Conservation (phyloP, 2,329 filamentous ascomycete species). For the Neonectria sp. region DNA sequence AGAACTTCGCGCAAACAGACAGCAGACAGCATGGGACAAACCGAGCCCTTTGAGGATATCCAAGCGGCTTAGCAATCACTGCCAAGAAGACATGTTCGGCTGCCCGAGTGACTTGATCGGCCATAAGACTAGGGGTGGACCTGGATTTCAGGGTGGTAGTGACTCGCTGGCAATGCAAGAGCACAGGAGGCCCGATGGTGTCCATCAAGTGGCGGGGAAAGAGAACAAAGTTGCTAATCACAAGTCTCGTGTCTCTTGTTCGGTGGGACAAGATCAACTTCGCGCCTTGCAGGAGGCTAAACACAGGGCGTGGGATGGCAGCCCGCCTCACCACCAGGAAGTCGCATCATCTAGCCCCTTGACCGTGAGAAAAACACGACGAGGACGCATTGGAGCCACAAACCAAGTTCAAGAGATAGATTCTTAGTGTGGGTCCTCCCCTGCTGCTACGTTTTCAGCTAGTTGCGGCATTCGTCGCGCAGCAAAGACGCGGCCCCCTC, state of each 20-base stretch:
- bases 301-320: constrained; percentile 31
- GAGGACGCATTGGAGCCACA: constrained; percentile 13
- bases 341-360: constrained; percentile 28
- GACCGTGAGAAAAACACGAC: constrained; percentile 39
- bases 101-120: constrained; percentile 45
- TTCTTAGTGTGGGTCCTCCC: constrained; percentile 18
- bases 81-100: constrained; percentile 36
- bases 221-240: constrained; percentile 33
- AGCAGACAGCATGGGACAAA: constrained; percentile 43
- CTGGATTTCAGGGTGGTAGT: constrained; percentile 27
- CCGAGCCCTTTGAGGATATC: constrained; percentile 66
- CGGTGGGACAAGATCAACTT: constrained; percentile 1
- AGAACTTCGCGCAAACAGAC: constrained; percentile 50
- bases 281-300: constrained; percentile 24
- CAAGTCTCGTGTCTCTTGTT: neutral
- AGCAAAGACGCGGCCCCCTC: constrained; percentile 35
- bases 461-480: constrained; percentile 28
- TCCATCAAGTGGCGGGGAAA: constrained; percentile 30
- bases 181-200: constrained; percentile 45
- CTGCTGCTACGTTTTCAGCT: constrained; percentile 32
- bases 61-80: constrained; percentile 53
- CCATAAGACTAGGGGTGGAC: constrained; percentile 36
- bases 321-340: constrained; percentile 22
- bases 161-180: constrained; percentile 55
- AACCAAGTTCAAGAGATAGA: neutral